These are phyloP conservation scores for Holtermanniella nyarrowii DNA, from an alignment of 768 basidiomycete species.

Conservation along the genomic window DNA sequence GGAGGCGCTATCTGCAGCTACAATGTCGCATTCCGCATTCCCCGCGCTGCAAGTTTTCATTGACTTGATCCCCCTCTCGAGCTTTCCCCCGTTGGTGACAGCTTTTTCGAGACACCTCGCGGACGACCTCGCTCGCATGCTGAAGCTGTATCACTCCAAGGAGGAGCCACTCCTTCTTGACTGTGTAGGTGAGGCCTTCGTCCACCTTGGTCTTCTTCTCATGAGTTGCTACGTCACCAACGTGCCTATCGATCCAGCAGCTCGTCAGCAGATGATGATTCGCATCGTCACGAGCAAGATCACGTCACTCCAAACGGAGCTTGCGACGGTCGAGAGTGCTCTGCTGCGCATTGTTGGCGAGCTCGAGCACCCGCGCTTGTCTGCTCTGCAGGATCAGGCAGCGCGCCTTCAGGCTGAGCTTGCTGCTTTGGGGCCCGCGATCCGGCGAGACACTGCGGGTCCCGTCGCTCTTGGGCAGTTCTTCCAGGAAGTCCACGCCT, in stretches of 20 bases:
- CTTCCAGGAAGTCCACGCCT: conserved; percentile 54
- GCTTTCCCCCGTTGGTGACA: not conserved
- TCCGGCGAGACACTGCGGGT: conserved; percentile 9
- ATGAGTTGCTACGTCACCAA: conserved; percentile 70
- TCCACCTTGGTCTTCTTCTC: conserved; percentile 55
- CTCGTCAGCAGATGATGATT: conserved; percentile 28
- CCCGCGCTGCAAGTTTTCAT: no score
- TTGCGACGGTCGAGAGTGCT: conserved; percentile 15
- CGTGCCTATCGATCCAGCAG: conserved; percentile 75
- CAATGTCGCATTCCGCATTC: no score
- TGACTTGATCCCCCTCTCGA: no score
- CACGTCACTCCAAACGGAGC: conserved; percentile 14
- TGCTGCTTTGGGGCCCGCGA: conserved; percentile 11
- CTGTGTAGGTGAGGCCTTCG: not conserved
- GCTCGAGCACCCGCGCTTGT: conserved; percentile 18
- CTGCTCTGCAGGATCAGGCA: conserved; percentile 2
- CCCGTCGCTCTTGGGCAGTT: conserved; percentile 36
- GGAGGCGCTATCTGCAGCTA: no score
- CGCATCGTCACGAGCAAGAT: conserved; percentile 14
- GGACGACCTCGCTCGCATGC: not conserved
- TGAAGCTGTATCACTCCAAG: not conserved
- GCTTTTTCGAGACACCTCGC: not conserved
- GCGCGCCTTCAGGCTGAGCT: conserved; percentile 4
- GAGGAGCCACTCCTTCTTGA: no score
- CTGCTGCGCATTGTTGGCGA: conserved; percentile 24